Percentiles rank a stretch among this genome's conserved stretches.
These are phyloP conservation scores for Abrus precatorius DNA, from an alignment of 306 rosid species.

Conservation along the genomic window DNA sequence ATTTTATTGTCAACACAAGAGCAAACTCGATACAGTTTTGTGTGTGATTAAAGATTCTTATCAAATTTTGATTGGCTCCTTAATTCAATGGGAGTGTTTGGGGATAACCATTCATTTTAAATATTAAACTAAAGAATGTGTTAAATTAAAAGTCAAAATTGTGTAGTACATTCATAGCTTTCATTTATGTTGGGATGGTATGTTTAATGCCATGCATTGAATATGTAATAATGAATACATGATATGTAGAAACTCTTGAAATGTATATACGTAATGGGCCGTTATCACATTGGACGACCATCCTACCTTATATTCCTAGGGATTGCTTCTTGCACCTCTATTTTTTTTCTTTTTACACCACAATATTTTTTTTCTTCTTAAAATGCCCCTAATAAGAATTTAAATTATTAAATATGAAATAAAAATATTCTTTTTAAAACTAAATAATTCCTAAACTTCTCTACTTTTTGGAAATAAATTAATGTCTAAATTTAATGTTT, in stretches of 20 bases:
- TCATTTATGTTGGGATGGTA: constrained; percentile 4
- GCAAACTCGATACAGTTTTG: constrained; percentile 71
- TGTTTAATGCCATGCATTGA: not conserved
- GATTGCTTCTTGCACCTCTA: too few relatives aligned
- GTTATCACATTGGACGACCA: not conserved
- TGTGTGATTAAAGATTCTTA: constrained; percentile 57
- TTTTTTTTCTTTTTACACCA: too few relatives aligned
- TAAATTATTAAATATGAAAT: too few relatives aligned
- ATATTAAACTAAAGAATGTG: not conserved
- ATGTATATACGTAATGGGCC: not conserved
- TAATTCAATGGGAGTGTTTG: constrained; percentile 45
- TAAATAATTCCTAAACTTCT: too few relatives aligned
- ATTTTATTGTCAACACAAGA: constrained; percentile 69
- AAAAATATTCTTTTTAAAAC: too few relatives aligned
- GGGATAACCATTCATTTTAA: constrained; percentile 42
- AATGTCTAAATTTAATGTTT: too few relatives aligned
- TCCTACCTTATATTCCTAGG: too few relatives aligned
- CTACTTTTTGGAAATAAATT: too few relatives aligned
- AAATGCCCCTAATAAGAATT: too few relatives aligned
- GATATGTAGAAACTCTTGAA: not conserved
- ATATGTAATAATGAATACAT: constrained; percentile 10
- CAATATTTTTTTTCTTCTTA: too few relatives aligned
- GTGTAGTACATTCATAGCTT: not conserved
- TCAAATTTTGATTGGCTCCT: constrained; percentile 46
- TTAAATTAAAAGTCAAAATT: constrained; percentile 1